Percentiles rank a stretch among this genome's conserved stretches.
Conservation (phyloP, 139 green algal genomes). For the Chlorella sorokiniana region DNA sequence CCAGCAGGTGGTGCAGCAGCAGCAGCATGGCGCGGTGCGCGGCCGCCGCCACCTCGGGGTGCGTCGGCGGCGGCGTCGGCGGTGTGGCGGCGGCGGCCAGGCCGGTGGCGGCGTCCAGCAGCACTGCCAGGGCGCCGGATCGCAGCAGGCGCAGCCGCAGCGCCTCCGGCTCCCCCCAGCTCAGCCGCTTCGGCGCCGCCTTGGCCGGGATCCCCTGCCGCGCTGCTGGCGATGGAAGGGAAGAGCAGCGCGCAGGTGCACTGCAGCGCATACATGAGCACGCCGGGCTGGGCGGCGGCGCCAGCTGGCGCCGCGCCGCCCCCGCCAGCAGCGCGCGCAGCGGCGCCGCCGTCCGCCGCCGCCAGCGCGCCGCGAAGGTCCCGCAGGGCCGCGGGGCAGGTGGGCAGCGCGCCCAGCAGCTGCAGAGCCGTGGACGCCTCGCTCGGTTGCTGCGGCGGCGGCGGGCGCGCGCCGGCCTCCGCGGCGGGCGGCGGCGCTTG, state of each 20-base stretch:
- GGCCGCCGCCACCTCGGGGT: not conserved
- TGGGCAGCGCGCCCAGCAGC: constrained; percentile 71
- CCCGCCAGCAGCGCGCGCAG: not conserved
- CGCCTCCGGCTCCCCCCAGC: not conserved
- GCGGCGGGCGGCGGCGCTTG: not conserved
- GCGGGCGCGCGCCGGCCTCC: not conserved
- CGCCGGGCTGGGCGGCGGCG: not conserved
- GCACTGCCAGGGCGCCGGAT: not conserved
- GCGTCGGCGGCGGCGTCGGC: not conserved
- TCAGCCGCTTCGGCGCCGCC: not conserved
- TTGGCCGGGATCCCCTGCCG: not conserved
- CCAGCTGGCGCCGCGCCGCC: not conserved
- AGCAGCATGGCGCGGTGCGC: constrained; percentile 22
- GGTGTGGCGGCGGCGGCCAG: not conserved
- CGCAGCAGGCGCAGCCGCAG: constrained; percentile 31
- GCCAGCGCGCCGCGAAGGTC: constrained; percentile 40
- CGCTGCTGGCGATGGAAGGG: not conserved
- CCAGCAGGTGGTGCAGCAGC: constrained; percentile 14
- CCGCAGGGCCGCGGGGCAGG: constrained; percentile 40
- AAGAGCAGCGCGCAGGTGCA: not conserved
- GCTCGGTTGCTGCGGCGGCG: not conserved
- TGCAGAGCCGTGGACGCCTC: constrained; percentile 28
- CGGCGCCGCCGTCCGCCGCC: constrained; percentile 6
- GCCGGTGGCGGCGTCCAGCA: constrained; percentile 16
- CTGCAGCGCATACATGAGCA: constrained; percentile 19